phyloP scores from a whole-genome alignment of 441 rosid species.

The Croton setiger region DNA sequence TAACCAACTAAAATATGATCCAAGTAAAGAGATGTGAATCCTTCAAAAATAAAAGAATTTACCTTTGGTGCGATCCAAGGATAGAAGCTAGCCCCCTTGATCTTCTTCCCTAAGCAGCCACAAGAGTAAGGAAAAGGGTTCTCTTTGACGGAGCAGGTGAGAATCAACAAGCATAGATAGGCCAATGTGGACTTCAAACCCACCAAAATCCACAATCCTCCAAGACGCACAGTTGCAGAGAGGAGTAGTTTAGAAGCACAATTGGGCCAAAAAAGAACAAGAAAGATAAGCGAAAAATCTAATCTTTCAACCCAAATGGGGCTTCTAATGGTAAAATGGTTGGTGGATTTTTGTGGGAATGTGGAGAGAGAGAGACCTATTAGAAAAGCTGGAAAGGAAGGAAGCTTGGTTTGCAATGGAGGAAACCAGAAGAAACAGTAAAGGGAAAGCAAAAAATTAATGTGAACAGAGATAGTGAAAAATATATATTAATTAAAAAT shows the following conservation, averaged over 20 bases:
- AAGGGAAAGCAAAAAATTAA: conserved; percentile 40
- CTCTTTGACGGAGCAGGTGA: conserved; percentile 30
- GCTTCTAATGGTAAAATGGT: conserved; percentile 44
- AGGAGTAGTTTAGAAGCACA: conserved; percentile 40
- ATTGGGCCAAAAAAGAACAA: conserved; percentile 22
- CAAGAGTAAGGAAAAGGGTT: conserved; percentile 32
- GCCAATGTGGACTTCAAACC: conserved; percentile 38
- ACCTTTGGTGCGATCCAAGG: conserved; percentile 41
- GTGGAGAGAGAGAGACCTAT: conserved; percentile 22
- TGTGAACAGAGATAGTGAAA: too few species aligned
- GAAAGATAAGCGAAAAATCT: conserved; percentile 37
- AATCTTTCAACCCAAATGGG: conserved; percentile 31
- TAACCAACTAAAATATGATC: conserved; percentile 29
- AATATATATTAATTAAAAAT: too few species aligned
- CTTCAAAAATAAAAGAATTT: conserved; percentile 21
- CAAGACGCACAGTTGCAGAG: conserved; percentile 21
- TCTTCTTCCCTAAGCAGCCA: conserved; percentile 51
- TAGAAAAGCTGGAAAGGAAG: conserved; percentile 52
- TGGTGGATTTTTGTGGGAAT: conserved; percentile 42
- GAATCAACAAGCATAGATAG: conserved; percentile 46
- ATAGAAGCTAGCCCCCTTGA: conserved; percentile 37
- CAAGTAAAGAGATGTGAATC: conserved; percentile 43
- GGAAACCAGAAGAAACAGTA: conserved; percentile 52
- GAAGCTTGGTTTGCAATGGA: conserved; percentile 84
- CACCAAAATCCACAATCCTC: conserved; percentile 30